Evolutionary conservation across 257 asterid genomes (phyloP).

Genomic region (Jasminum sambac): DNA sequence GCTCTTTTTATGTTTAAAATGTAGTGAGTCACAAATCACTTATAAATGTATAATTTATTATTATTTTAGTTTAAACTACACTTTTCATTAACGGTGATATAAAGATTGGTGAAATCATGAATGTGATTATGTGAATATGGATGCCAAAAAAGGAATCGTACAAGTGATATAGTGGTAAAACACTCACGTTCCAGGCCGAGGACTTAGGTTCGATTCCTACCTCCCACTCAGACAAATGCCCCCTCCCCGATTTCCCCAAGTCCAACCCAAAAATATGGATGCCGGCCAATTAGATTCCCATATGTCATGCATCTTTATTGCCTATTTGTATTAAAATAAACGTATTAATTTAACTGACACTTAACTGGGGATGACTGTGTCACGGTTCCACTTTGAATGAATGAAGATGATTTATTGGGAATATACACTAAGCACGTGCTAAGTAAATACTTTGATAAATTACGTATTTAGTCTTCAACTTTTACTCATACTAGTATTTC

Average conservation of each 20-base stretch:
- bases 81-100: neutral
- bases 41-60: neutral
- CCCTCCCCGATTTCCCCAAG: no score
- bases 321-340: neutral
- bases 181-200: no score
- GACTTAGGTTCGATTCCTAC: no score
- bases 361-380: neutral
- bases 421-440: no score
- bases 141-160: no score
- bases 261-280: no score
- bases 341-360: neutral
- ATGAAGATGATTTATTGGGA: neutral
- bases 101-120: neutral
- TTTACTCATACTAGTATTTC: no score
- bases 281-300: neutral
- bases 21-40: neutral
- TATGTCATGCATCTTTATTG: conserved; percentile 1
- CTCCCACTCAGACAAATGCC: no score
- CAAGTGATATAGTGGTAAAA: no score
- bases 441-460: no score
- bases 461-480: no score
- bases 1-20: neutral
- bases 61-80: neutral
- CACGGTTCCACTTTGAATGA: neutral
- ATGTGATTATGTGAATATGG: no score